Evolutionary conservation across 345 rosid genomes (phyloP).

Genomic region (Cardamine chenopodiifolia): DNA sequence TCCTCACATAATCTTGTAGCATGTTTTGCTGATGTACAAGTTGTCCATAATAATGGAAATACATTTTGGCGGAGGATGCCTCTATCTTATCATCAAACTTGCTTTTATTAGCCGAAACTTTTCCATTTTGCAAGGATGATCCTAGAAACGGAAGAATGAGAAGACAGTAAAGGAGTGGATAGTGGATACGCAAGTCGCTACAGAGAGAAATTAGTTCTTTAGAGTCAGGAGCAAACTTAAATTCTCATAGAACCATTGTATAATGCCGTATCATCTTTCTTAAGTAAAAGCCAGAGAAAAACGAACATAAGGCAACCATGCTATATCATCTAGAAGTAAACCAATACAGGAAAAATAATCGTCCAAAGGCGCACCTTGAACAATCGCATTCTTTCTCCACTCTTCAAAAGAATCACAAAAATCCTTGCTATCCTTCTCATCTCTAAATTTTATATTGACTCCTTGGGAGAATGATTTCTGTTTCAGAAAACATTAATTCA

Average conservation of each 20-base stretch:
- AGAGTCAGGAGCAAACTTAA: not conserved
- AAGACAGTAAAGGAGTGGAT: conserved; percentile 20
- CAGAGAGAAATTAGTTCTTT: not conserved
- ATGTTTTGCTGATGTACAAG: conserved; percentile 96
- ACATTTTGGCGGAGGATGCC: conserved; percentile 94
- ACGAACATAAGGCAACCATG: not conserved
- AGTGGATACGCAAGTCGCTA: conserved; percentile 12
- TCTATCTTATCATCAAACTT: conserved; percentile 92
- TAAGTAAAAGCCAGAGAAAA: not conserved
- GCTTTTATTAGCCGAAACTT: conserved; percentile 55
- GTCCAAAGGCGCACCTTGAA: conserved; percentile 62
- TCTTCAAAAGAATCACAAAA: conserved; percentile 83
- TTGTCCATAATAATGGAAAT: conserved; percentile 97
- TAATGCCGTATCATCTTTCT: not conserved
- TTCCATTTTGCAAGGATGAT: conserved; percentile 55
- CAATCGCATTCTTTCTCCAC: conserved; percentile 65
- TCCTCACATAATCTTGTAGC: conserved; percentile 98
- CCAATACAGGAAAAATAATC: conserved; percentile 9
- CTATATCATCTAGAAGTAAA: not conserved
- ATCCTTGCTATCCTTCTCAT: conserved; percentile 73
- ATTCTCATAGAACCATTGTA: not conserved
- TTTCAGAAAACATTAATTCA: conserved; percentile 44
- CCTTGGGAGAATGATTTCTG: conserved; percentile 76
- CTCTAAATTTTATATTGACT: conserved; percentile 62
- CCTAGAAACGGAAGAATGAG: conserved; percentile 46